Percentiles rank a stretch among this genome's conserved stretches.
phyloP scores from a whole-genome alignment of 1,284 basidiomycete species.

The Moesziomyces sp. region DNA sequence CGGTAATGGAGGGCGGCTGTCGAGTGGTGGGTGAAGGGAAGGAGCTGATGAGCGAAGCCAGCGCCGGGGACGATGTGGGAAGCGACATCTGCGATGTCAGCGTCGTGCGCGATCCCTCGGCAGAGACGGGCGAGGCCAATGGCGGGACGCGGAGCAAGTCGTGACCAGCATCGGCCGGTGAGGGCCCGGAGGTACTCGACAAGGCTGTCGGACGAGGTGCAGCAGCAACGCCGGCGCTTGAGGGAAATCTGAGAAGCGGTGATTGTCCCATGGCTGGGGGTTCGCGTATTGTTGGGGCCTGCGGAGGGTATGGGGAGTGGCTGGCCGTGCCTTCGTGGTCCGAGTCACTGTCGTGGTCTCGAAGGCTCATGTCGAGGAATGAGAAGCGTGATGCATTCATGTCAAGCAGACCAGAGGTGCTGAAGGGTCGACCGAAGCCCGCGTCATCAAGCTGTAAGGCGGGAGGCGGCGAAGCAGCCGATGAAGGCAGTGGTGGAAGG shows the following conservation, averaged over 20 bases:
- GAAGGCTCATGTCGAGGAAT: slow-evolving; percentile 36
- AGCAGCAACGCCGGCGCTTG: background rate
- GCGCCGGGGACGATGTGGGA: slow-evolving; percentile 25
- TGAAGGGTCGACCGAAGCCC: slow-evolving; percentile 31
- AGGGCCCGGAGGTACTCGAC: slow-evolving; percentile 4
- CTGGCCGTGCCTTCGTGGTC: slow-evolving; percentile 6
- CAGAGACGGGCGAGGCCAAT: background rate
- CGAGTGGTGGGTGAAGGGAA: slow-evolving; percentile 31
- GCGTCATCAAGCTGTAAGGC: slow-evolving; percentile 34
- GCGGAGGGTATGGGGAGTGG: background rate
- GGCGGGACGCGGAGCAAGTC: slow-evolving; percentile 7
- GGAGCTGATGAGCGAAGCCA: slow-evolving; percentile 40
- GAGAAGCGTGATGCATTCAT: slow-evolving; percentile 33
- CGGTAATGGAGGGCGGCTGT: background rate
- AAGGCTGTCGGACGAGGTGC: background rate
- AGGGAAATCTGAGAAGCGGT: slow-evolving; percentile 2
- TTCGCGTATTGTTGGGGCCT: slow-evolving; percentile 5
- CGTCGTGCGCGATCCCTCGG: background rate
- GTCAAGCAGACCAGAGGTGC: slow-evolving; percentile 32
- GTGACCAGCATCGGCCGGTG: background rate
- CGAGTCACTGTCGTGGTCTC: slow-evolving; percentile 23
- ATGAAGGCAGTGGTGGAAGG: slow-evolving; percentile 10
- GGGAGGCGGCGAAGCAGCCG: slow-evolving; percentile 26
- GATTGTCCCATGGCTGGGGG: background rate
- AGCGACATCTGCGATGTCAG: slow-evolving; percentile 7